Conservation (phyloP, 768 basidiomycete species). For the Rhizopogon roseolus region DNA sequence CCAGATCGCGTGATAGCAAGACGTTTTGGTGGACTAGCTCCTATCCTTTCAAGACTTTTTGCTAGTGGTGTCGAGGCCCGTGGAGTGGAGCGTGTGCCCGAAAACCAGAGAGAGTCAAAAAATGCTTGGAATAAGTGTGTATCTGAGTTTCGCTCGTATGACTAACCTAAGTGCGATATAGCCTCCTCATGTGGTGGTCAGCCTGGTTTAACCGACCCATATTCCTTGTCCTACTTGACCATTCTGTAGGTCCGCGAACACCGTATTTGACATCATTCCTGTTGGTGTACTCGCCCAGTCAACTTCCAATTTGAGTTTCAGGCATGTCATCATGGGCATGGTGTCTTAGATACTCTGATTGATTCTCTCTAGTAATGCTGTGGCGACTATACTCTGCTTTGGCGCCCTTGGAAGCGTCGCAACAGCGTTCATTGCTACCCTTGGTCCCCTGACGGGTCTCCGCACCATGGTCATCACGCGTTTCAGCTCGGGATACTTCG, state of each 20-base stretch:
- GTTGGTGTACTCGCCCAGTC: slow-evolving; percentile 46
- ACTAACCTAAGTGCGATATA: slow-evolving; percentile 7
- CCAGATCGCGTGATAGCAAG: slow-evolving; percentile 23
- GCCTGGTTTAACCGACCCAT: background rate
- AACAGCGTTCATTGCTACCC: slow-evolving; percentile 47
- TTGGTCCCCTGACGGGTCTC: slow-evolving; percentile 50
- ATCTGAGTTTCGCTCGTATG: background rate
- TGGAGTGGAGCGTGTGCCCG: slow-evolving; percentile 51
- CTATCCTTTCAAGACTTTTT: slow-evolving; percentile 35
- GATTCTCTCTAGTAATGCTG: slow-evolving; percentile 28
- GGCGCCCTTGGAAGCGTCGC: slow-evolving; percentile 36
- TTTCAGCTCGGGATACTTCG: slow-evolving; percentile 44
- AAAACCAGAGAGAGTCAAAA: slow-evolving; percentile 40
- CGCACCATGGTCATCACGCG: slow-evolving; percentile 51
- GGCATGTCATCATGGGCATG: slow-evolving; percentile 20
- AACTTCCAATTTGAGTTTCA: slow-evolving; percentile 43
- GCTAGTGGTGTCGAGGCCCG: slow-evolving; percentile 47
- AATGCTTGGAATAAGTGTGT: slow-evolving; percentile 42
- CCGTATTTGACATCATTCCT: slow-evolving; percentile 43
- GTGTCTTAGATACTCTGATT: background rate
- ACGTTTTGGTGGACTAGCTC: slow-evolving; percentile 26
- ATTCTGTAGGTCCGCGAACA: slow-evolving; percentile 39
- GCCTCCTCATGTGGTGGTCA: slow-evolving; percentile 44
- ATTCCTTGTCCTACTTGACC: too few species aligned
- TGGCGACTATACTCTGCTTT: slow-evolving; percentile 43